These are phyloP conservation scores for Phytopythium cucurbitacearum DNA, from an alignment of 352 stramenopile species.

Conservation along the genomic window DNA sequence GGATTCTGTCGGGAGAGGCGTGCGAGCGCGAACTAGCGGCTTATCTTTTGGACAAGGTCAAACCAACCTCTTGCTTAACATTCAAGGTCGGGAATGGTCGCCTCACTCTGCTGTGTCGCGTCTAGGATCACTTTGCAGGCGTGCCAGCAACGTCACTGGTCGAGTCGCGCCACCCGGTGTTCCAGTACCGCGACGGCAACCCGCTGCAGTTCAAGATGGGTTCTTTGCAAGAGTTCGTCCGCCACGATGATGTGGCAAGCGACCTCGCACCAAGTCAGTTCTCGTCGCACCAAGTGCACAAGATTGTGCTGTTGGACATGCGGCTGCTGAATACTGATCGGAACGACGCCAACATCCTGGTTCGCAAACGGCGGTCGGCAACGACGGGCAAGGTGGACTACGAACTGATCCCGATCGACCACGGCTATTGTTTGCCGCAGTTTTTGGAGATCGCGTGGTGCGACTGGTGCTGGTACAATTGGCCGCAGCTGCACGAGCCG, in stretches of 20 bases:
- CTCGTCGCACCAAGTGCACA: slow-evolving; percentile 93
- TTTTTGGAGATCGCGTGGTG: slow-evolving; percentile 96
- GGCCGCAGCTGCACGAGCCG: slow-evolving; percentile 87
- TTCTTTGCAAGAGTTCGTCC: slow-evolving; percentile 96
- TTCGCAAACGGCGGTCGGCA: slow-evolving; percentile 68
- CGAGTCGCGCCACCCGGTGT: slow-evolving; percentile 68
- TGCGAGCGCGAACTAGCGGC: slow-evolving; percentile 96
- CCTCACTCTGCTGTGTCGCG: slow-evolving; percentile 7
- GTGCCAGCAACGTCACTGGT: slow-evolving; percentile 78
- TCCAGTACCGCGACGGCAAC: slow-evolving; percentile 59
- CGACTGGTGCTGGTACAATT: slow-evolving; percentile 99
- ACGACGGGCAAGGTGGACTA: slow-evolving; percentile 66
- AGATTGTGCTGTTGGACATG: slow-evolving; percentile 98
- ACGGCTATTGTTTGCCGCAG: slow-evolving; percentile 97
- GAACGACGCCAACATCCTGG: slow-evolving; percentile 97
- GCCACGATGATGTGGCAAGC: slow-evolving; percentile 93
- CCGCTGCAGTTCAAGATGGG: slow-evolving; percentile 90
- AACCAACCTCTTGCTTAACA: background rate
- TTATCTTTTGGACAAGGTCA: slow-evolving; percentile 93
- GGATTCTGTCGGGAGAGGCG: slow-evolving; percentile 94
- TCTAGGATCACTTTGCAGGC: slow-evolving; percentile 81
- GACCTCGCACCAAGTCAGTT: slow-evolving; percentile 91
- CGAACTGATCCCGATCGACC: slow-evolving; percentile 98
- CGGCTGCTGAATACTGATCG: slow-evolving; percentile 97
- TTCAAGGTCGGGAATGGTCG: background rate